Base-by-base conservation (phyloP, 768 basidiomycete species). In the Russula vinacea region DNA sequence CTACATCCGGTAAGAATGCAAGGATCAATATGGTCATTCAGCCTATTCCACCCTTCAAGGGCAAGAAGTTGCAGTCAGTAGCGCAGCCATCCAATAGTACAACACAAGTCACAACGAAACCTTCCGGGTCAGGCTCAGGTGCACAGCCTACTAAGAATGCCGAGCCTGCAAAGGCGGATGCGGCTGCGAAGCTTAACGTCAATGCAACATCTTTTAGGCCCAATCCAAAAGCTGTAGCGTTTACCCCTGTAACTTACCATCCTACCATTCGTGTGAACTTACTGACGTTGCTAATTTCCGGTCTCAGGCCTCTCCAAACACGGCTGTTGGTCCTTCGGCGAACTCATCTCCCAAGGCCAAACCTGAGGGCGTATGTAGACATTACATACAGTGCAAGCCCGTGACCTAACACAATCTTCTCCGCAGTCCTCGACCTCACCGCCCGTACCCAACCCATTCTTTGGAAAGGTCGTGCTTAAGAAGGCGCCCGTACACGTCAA, bases 131-230 rank as follows among this genome's bases (percentile, higher is more conserved):
- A n/a, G 72, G 60, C 65, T 68, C 70, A 65, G 47, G 40, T 49
- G 53, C 63, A 39, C 61, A 64, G 17, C 16, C 65, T 5, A 50
- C 55, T 39, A 70, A 73, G 62, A 40, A 67, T 50, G 70, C 71
- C 67, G 49, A 67, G 67, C 29, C 69, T 68, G 29, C 76, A 0
- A 74, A 79, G 56, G 84, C 87, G 39, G 85, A 88, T 1, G 84
- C 76, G 6, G 78, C 81, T 37, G 79, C 68, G 74, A 84, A 89
- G 69, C 74, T 98, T 70, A 97, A 97, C 69, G 90, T 88, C 60
- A 90, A 90, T 63, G 95, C 96, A 14, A 87, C 88, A 32, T 91
- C 93, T 60, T 98, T 98, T 82, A 87, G 87, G 71, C 93, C 94
- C 14, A 94, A 88, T 72, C 85, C 86, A 60, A 88, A 88, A 79